Evolutionary conservation across 1,139 yeast genomes (phyloP).

Genomic region (Petasospora fabianii): DNA sequence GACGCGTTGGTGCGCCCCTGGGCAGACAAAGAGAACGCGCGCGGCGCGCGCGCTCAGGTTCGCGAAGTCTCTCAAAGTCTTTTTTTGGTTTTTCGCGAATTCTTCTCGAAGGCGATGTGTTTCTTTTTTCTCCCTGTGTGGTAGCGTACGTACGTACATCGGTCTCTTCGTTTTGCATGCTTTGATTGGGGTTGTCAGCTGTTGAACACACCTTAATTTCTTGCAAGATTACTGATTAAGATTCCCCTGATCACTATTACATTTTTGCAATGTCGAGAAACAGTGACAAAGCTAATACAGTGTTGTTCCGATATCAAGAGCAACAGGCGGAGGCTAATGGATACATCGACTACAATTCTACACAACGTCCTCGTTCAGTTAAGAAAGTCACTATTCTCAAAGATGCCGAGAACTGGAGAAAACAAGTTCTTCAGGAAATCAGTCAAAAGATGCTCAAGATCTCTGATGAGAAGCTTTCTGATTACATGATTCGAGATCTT

Average conservation of each 20-base stretch:
- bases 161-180: too few relatives aligned
- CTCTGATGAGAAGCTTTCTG: slow-evolving; percentile 59
- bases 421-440: slow-evolving; percentile 62
- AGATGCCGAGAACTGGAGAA: slow-evolving; percentile 77
- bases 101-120: too few relatives aligned
- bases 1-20: background rate
- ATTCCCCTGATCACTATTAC: too few relatives aligned
- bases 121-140: too few relatives aligned
- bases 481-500: slow-evolving; percentile 61
- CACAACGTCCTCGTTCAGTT: slow-evolving; percentile 59
- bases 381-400: slow-evolving; percentile 50
- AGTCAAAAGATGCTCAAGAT: slow-evolving; percentile 57
- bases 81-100: too few relatives aligned
- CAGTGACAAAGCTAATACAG: slow-evolving; percentile 70
- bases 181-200: too few relatives aligned
- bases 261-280: slow-evolving; percentile 83
- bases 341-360: slow-evolving; percentile 54
- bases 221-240: too few relatives aligned
- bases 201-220: too few relatives aligned
- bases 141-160: too few relatives aligned
- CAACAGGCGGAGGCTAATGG: slow-evolving; percentile 59
- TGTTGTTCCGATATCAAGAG: slow-evolving; percentile 62
- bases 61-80: too few relatives aligned
- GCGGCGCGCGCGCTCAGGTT: background rate
- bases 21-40: too few relatives aligned